Conservation (phyloP, 371 early-diverging fungal genomes). For the Apophysomyces variabilis region DNA sequence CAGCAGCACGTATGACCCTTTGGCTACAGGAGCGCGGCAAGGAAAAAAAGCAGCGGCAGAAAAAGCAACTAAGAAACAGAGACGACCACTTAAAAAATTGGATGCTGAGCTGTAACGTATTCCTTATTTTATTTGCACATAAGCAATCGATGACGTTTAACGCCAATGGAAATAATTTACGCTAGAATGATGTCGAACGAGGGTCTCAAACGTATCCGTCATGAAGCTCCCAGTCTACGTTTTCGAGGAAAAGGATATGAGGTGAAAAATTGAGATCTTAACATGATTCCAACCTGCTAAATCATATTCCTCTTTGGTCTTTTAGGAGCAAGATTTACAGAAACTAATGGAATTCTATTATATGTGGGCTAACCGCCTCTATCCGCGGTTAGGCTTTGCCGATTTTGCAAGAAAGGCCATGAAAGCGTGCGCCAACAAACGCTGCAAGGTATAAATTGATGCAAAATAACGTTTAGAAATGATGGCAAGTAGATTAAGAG, state of each 20-base stretch:
- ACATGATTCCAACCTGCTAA: too few species aligned
- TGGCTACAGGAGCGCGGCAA: constrained; percentile 6
- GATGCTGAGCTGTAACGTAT: constrained; percentile 18
- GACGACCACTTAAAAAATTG: constrained; percentile 10
- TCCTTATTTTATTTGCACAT: background rate
- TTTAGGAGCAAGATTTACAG: constrained; percentile 44
- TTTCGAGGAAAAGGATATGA: constrained; percentile 43
- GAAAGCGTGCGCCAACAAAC: constrained; percentile 39
- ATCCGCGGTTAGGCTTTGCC: constrained; percentile 48
- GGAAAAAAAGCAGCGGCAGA: background rate
- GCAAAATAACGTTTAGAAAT: background rate
- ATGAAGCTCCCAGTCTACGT: constrained; percentile 27
- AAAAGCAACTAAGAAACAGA: background rate
- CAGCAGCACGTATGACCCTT: constrained; percentile 14
- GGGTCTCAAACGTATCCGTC: constrained; percentile 32
- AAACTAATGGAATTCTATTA: constrained; percentile 58
- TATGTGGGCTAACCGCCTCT: constrained; percentile 60
- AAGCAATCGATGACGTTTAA: too few species aligned
- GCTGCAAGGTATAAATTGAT: constrained; percentile 27
- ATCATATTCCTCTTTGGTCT: background rate
- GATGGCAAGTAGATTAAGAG: background rate
- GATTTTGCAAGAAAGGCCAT: constrained; percentile 46
- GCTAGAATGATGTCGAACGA: constrained; percentile 29
- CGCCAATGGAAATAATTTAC: too few species aligned
- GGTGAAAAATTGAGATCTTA: constrained; percentile 10